Percentiles rank a stretch among this genome's conserved stretches.
phyloP scores from a whole-genome alignment of 1,284 basidiomycete genomes.

The Polyporus tsugae region DNA sequence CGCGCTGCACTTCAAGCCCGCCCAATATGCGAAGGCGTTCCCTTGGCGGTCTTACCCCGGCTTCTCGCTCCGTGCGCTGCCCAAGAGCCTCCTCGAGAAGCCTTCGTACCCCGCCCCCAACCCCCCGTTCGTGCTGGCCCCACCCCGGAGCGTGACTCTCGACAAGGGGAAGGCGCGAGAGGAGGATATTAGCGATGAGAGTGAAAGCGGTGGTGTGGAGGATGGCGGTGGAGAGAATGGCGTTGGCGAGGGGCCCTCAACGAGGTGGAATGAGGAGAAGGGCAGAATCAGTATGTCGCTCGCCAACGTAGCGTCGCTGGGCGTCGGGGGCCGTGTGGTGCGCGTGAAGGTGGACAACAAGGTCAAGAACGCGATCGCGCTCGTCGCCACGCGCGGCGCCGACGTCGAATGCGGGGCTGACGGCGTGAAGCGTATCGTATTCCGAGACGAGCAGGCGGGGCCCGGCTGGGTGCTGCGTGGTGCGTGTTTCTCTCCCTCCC shows the following conservation, averaged over 20 bases:
- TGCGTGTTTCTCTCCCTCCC: conserved; percentile 32
- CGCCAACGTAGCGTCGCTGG: conserved; percentile 30
- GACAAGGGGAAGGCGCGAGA: not conserved
- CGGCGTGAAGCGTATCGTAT: conserved; percentile 38
- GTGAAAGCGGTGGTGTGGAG: not conserved
- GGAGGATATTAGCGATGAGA: not conserved
- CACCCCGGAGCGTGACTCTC: conserved; percentile 7
- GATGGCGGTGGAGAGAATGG: not conserved
- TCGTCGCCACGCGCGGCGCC: conserved; percentile 52
- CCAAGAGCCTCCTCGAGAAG: conserved; percentile 37
- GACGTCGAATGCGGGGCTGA: conserved; percentile 36
- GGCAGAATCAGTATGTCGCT: conserved; percentile 40
- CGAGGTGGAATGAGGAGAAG: not conserved
- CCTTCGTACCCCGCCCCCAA: conserved; percentile 28
- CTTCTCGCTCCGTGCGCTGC: conserved; percentile 37
- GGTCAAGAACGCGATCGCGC: conserved; percentile 48
- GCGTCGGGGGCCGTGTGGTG: conserved; percentile 33
- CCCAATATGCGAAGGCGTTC: conserved; percentile 17
- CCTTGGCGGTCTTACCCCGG: conserved; percentile 19
- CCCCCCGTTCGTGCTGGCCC: conserved; percentile 34
- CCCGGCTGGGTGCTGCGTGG: conserved; percentile 48
- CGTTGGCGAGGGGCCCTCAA: not conserved
- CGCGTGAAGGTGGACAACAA: conserved; percentile 40
- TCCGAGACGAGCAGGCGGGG: conserved; percentile 37
- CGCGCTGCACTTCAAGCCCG: conserved; percentile 19